A percentile compares a stretch with the other conserved stretches of the same genome.
Conservation (phyloP, 2,329 filamentous ascomycete species). For the Hymenoscyphus infarciens region DNA sequence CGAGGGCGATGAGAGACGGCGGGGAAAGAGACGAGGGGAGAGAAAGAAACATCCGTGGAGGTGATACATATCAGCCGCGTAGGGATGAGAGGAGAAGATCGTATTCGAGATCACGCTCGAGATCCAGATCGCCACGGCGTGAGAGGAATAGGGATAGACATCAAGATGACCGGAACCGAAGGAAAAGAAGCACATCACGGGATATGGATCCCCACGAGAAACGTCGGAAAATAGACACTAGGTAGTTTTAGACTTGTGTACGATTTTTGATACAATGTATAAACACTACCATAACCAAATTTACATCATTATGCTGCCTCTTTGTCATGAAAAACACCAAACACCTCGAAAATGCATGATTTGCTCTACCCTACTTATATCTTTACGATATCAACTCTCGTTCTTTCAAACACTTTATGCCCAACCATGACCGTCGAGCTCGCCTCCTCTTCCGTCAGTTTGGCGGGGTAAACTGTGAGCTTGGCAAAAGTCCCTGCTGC, state of each 20-base stretch:
- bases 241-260: slow-evolving; percentile 16
- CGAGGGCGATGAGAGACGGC: slow-evolving; percentile 29
- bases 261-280: slow-evolving; percentile 7
- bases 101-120: slow-evolving; percentile 35
- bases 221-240: slow-evolving; percentile 51
- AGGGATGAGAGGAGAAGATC: slow-evolving; percentile 24
- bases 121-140: slow-evolving; percentile 51
- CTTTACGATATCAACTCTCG: slow-evolving; percentile 80
- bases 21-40: slow-evolving; percentile 35
- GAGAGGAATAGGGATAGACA: slow-evolving; percentile 41
- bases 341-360: background rate
- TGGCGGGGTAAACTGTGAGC: slow-evolving; percentile 68
- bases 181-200: slow-evolving; percentile 56
- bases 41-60: slow-evolving; percentile 30
- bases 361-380: slow-evolving; percentile 47
- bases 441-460: slow-evolving; percentile 54
- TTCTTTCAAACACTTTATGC: slow-evolving; percentile 77
- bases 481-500: slow-evolving; percentile 83
- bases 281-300: background rate
- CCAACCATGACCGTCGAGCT: slow-evolving; percentile 55
- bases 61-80: slow-evolving; percentile 28
- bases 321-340: background rate
- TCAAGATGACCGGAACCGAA: slow-evolving; percentile 45
- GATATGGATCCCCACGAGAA: slow-evolving; percentile 55
- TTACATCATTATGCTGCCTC: background rate